phyloP scores from a whole-genome alignment of 2,329 filamentous ascomycete species.

The Fusarium circinatum region DNA sequence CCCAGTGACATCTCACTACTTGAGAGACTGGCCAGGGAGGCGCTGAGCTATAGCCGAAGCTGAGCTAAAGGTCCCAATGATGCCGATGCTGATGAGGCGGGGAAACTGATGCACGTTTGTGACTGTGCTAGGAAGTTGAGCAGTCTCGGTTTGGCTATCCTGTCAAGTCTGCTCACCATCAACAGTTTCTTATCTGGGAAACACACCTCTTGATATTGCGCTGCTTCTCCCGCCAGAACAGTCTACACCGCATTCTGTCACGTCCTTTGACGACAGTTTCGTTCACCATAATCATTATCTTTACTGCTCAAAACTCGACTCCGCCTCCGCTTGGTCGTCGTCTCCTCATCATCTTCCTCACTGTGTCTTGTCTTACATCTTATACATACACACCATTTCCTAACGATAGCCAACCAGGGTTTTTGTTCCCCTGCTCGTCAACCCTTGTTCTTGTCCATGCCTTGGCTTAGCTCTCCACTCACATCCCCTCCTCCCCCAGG shows the following conservation, averaged over 20 bases:
- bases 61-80: slow-evolving; percentile 26
- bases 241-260: slow-evolving; percentile 14
- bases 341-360: slow-evolving; percentile 12
- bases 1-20: slow-evolving; percentile 29
- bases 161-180: slow-evolving; percentile 1
- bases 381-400: slow-evolving; percentile 22
- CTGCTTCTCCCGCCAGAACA: slow-evolving; percentile 9
- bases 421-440: slow-evolving; percentile 25
- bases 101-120: slow-evolving; percentile 1
- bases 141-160: neutral
- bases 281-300: slow-evolving; percentile 17
- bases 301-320: slow-evolving; percentile 9
- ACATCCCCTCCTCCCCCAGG: slow-evolving; percentile 27
- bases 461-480: slow-evolving; percentile 32
- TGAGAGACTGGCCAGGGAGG: slow-evolving; percentile 5
- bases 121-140: slow-evolving; percentile 3
- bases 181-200: slow-evolving; percentile 13
- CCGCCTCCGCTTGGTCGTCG: slow-evolving; percentile 1
- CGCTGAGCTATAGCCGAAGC: slow-evolving; percentile 19
- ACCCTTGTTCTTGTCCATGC: slow-evolving; percentile 36
- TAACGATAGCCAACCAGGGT: slow-evolving; percentile 24
- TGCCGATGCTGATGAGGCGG: slow-evolving; percentile 28
- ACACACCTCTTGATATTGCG: neutral
- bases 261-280: neutral
- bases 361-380: slow-evolving; percentile 33